Evolutionary conservation across 192 early-diverging fungal genomes (phyloP), one percentile per base, ranked within the genome.

Genomic region (Obelidium mucronatum): DNA sequence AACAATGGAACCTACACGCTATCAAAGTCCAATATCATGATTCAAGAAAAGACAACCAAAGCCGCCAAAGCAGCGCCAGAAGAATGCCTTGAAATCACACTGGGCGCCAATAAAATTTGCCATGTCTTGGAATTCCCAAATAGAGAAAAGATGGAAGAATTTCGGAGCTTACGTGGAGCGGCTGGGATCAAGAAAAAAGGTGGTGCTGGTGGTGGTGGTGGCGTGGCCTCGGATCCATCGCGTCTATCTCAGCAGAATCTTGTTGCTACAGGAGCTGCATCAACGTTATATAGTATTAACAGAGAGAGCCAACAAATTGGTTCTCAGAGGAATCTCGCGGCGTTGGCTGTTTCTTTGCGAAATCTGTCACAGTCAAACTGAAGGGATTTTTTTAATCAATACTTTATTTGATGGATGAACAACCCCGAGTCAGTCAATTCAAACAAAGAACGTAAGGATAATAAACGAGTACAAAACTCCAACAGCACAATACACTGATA

Each of bases 401-500:
- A n/a, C n/a, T n/a, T n/a, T n/a, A n/a, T n/a, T n/a, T n/a, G n/a
- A n/a, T n/a, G n/a, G n/a, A n/a, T n/a, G n/a, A n/a, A n/a, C 44
- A 48, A 19, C 44, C 44, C 44, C 44, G 11, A 48, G 44, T 48
- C 8, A 48, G 8, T 48, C 44, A 19, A 48, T 15, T 48, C 44
- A 48, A 0, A 48, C 19, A 6, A 48, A 48, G 44, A 69, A 36
- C 4, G 52, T 52, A 8, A 69, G 33, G 11, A 34, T 44, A 17
- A 48, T 30, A 36, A 69, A 84, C 0, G 90, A 87, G 79, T 93
- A 94, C 31, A 89, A 39, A 8, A 96, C 83, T 22, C 95, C 96
- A 1, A 91, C 60, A 11, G 91, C 86, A 24, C 87, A 88, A 76
- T 96, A 95, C 11, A 94, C 85, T 1, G 92, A 93, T 0, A 91